phyloP scores from a whole-genome alignment of 768 basidiomycete species.

The Tremella fuciformis region DNA sequence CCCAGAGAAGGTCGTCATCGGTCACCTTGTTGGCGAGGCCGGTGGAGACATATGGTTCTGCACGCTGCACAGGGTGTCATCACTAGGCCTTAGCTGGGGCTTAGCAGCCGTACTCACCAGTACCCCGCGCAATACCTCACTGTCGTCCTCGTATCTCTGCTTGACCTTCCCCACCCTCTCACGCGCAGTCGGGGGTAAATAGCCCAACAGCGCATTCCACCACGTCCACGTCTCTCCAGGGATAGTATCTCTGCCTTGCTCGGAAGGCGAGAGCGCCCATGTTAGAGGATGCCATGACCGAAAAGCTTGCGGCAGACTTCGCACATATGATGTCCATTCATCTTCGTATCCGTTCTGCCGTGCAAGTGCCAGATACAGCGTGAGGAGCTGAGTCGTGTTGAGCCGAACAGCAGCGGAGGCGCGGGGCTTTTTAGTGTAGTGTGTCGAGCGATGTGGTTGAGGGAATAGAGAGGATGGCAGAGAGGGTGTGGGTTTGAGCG shows the following conservation, averaged over 20 bases:
- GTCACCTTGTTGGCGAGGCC: conserved; percentile 22
- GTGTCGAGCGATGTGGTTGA: background rate
- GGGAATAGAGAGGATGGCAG: conserved; percentile 33
- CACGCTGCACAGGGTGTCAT: conserved; percentile 2
- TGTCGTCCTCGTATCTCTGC: conserved; percentile 40
- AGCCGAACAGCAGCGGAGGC: conserved; percentile 1
- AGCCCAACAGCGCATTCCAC: conserved; percentile 17
- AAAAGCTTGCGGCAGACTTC: conserved; percentile 70
- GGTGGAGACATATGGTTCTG: conserved; percentile 22
- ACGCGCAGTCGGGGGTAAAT: conserved; percentile 21
- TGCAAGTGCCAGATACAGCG: conserved; percentile 74
- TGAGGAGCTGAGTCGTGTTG: conserved; percentile 66
- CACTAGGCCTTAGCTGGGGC: background rate
- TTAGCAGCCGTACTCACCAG: conserved; percentile 28
- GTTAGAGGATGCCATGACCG: conserved; percentile 72
- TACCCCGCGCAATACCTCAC: conserved; percentile 20
- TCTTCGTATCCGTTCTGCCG: conserved; percentile 58
- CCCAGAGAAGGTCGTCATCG: conserved; percentile 70
- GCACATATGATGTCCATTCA: conserved; percentile 61
- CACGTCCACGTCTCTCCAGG: conserved; percentile 52
- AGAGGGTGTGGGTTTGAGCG: conserved; percentile 58
- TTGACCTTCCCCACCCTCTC: conserved; percentile 40
- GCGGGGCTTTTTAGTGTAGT: background rate
- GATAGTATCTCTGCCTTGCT: conserved; percentile 53
- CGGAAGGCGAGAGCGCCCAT: conserved; percentile 56